A percentile compares a stretch with the other conserved stretches of the same genome.
phyloP scores from a whole-genome alignment of 1,284 basidiomycete genomes.

The Athelia psychrophila region DNA sequence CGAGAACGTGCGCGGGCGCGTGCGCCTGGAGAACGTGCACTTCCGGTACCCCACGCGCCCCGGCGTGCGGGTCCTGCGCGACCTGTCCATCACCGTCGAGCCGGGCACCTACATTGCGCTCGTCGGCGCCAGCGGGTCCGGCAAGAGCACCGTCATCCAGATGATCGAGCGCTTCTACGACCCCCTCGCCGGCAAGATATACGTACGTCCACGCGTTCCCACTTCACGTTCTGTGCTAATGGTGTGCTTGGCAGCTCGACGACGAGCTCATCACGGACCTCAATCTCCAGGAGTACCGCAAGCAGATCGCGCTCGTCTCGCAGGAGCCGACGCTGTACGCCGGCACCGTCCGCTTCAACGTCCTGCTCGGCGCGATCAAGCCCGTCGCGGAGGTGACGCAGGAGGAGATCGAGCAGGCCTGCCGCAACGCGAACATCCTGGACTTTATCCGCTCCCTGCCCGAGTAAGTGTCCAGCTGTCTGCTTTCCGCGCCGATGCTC shows the following conservation, averaged over 20 bases:
- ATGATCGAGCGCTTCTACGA: conserved; percentile 90
- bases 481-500: conserved; percentile 1
- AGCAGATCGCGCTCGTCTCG: conserved; percentile 85
- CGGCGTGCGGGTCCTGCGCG: conserved; percentile 81
- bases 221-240: not conserved
- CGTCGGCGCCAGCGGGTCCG: conserved; percentile 87
- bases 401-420: conserved; percentile 82
- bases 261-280: conserved; percentile 77
- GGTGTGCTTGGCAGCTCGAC: conserved; percentile 55
- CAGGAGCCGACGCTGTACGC: conserved; percentile 94
- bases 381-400: conserved; percentile 82
- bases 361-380: conserved; percentile 84
- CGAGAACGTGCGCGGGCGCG: conserved; percentile 60
- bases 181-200: conserved; percentile 70
- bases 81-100: conserved; percentile 75
- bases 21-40: conserved; percentile 82
- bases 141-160: conserved; percentile 90
- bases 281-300: conserved; percentile 83
- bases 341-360: conserved; percentile 86
- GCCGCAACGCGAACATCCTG: conserved; percentile 85
- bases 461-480: conserved; percentile 46
- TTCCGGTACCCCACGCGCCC: conserved; percentile 95
- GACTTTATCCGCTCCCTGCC: conserved; percentile 90
- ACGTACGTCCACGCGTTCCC: no score
- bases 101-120: conserved; percentile 92